Evolutionary conservation across 192 early-diverging fungal species (phyloP).

Genomic region (Coemansia erecta): DNA sequence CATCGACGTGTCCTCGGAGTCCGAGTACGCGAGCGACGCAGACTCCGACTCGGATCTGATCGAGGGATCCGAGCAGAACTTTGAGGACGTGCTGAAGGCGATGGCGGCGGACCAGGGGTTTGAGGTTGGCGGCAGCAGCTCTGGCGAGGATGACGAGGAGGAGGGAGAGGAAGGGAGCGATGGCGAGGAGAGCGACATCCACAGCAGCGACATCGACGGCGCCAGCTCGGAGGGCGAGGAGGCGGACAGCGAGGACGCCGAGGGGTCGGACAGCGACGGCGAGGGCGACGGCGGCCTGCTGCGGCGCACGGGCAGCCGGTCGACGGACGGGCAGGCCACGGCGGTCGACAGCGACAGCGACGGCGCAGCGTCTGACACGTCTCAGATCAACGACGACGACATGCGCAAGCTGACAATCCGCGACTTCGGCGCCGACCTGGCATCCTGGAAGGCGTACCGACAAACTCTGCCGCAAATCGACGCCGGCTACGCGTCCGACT

Average conservation of each 20-base stretch:
- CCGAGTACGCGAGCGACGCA: conserved; percentile 17
- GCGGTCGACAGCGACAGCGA: conserved; percentile 41
- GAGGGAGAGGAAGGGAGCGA: conserved; percentile 48
- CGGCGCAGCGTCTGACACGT: conserved; percentile 18
- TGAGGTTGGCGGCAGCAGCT: no score
- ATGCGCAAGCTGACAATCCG: conserved; percentile 43
- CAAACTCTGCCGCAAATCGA: conserved; percentile 83
- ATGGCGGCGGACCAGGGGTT: no score
- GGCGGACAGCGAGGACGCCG: conserved; percentile 21
- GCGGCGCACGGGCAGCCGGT: conserved; percentile 50
- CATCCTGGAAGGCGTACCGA: conserved; percentile 48
- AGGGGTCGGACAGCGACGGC: conserved; percentile 12
- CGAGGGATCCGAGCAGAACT: conserved; percentile 46
- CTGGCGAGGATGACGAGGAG: conserved; percentile 41
- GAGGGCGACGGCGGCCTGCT: conserved; percentile 17
- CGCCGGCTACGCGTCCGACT: conserved; percentile 89
- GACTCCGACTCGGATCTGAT: conserved; percentile 22
- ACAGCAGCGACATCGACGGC: conserved; percentile 21
- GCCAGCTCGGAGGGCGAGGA: conserved; percentile 33
- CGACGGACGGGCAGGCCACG: conserved; percentile 52
- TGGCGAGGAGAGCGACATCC: conserved; percentile 43
- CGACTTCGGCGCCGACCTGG: conserved; percentile 43
- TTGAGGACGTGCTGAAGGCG: no score
- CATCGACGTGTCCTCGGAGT: conserved; percentile 40
- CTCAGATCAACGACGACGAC: conserved; percentile 44